A percentile compares a stretch with the other conserved stretches of the same genome.
These are phyloP conservation scores for Talaromyces amestolkiae DNA, from an alignment of 2,329 filamentous ascomycete genomes.

Conservation along the genomic window DNA sequence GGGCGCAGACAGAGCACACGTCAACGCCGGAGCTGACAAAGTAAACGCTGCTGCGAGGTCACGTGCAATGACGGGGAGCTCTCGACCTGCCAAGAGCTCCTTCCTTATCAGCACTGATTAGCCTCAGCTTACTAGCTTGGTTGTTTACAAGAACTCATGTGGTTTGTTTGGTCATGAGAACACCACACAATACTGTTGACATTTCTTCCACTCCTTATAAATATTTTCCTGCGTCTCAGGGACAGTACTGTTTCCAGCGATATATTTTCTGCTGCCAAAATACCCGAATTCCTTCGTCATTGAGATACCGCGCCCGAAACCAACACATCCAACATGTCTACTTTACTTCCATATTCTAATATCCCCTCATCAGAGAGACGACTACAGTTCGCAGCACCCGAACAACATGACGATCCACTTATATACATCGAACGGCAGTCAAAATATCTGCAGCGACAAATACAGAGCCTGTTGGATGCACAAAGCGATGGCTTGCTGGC, in stretches of 20 bases:
- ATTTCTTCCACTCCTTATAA: no score
- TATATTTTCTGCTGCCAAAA: neutral
- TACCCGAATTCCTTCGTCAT: neutral
- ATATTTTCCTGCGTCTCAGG: neutral
- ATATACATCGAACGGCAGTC: slow-evolving; percentile 53
- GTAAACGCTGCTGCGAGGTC: slow-evolving; percentile 15
- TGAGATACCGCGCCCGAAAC: neutral
- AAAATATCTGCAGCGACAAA: slow-evolving; percentile 54
- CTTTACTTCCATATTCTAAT: slow-evolving; percentile 26
- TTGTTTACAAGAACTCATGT: neutral
- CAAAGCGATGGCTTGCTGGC: slow-evolving; percentile 58
- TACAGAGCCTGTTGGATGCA: slow-evolving; percentile 60
- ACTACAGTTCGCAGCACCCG: slow-evolving; percentile 31
- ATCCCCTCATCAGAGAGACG: slow-evolving; percentile 23
- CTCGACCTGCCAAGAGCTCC: slow-evolving; percentile 8
- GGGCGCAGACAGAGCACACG: slow-evolving; percentile 29
- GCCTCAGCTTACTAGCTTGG: neutral
- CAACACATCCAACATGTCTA: slow-evolving; percentile 29
- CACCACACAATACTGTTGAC: neutral
- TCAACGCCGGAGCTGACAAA: slow-evolving; percentile 33
- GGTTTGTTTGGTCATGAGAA: slow-evolving; percentile 2
- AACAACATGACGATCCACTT: slow-evolving; percentile 42
- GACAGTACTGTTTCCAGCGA: neutral
- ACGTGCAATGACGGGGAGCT: slow-evolving; percentile 16
- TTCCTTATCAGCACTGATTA: slow-evolving; percentile 4